Evolutionary conservation across 768 basidiomycete species (phyloP).

Genomic region (Boletus sensibilis): DNA sequence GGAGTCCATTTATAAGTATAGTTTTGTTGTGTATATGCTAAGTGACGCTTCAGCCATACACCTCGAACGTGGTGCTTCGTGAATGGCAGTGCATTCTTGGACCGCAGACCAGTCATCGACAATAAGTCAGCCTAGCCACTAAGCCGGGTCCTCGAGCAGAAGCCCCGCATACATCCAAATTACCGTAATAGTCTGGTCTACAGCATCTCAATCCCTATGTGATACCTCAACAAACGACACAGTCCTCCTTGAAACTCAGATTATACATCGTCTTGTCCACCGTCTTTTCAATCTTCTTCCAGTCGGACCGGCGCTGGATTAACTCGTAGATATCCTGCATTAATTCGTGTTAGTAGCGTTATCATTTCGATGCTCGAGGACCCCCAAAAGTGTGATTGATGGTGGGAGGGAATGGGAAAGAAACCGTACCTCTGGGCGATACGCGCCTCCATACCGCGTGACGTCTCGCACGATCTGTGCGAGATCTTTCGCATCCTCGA

Average conservation of each 20-base stretch:
- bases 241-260: slow-evolving; percentile 91
- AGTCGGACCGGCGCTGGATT: slow-evolving; percentile 90
- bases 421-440: slow-evolving; percentile 80
- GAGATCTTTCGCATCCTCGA: slow-evolving; percentile 93
- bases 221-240: slow-evolving; percentile 44
- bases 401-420: not conserved
- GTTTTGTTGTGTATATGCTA: too few relatives aligned
- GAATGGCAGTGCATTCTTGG: too few relatives aligned
- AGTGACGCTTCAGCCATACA: too few relatives aligned
- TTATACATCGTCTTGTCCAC: slow-evolving; percentile 97
- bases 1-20: too few relatives aligned
- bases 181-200: too few relatives aligned
- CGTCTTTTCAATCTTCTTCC: slow-evolving; percentile 97
- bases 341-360: not conserved
- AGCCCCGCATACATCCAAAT: too few relatives aligned
- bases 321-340: slow-evolving; percentile 90
- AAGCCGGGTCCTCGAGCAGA: too few relatives aligned
- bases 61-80: too few relatives aligned
- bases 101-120: too few relatives aligned
- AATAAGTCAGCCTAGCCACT: too few relatives aligned
- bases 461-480: slow-evolving; percentile 96
- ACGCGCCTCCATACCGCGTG: slow-evolving; percentile 91
- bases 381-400: not conserved
- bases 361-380: not conserved
- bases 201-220: too few relatives aligned